Conservation (phyloP, 306 rosid species). For the Canavalia gladiata region DNA sequence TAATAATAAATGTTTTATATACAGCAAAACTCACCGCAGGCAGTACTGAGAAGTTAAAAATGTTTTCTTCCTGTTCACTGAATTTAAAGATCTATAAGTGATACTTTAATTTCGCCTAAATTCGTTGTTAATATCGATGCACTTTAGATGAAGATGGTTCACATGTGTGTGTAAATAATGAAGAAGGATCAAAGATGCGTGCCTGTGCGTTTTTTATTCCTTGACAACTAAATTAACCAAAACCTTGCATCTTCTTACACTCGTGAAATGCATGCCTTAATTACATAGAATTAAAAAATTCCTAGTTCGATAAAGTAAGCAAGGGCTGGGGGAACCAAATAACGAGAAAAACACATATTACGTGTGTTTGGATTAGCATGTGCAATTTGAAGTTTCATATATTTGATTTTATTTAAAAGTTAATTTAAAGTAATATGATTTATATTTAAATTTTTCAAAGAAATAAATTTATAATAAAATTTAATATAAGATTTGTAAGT, state of each 20-base stretch:
- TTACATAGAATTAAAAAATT: not conserved
- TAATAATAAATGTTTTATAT: not conserved
- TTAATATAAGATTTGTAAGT: too few species aligned
- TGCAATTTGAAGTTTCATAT: too few species aligned
- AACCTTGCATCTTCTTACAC: not conserved
- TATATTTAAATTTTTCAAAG: too few species aligned
- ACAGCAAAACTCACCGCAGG: not conserved
- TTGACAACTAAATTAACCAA: not conserved
- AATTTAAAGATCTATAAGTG: too few species aligned
- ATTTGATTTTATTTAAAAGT: too few species aligned
- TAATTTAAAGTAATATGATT: too few species aligned
- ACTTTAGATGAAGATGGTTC: conserved; percentile 3
- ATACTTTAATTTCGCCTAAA: not conserved
- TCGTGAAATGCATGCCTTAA: conserved; percentile 35
- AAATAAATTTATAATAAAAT: too few species aligned
- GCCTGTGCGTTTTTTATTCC: not conserved
- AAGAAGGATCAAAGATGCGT: not conserved
- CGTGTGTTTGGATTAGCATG: too few species aligned
- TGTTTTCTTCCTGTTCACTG: too few species aligned
- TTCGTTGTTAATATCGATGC: not conserved
- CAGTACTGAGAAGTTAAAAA: too few species aligned
- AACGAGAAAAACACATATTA: not conserved
- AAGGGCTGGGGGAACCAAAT: not conserved
- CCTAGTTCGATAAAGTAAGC: not conserved
- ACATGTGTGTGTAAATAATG: not conserved